A percentile compares a stretch with the other conserved stretches of the same genome.
These are phyloP conservation scores for Strombidium stylifer DNA, from an alignment of 73 alveolate species.

Conservation along the genomic window DNA sequence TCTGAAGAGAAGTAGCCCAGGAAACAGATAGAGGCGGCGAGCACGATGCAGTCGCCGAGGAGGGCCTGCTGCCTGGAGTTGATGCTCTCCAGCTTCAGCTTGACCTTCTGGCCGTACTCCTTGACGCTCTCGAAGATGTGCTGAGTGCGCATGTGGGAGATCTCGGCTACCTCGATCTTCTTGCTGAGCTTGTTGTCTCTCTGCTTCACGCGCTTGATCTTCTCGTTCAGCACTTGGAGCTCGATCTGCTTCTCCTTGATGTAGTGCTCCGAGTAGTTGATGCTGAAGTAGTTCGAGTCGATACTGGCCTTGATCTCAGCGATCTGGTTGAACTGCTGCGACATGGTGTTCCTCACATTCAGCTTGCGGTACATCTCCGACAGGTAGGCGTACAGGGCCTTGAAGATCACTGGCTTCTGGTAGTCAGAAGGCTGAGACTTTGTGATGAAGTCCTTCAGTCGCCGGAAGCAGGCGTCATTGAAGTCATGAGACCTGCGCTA, in stretches of 20 bases:
- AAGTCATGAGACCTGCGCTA: constrained; percentile 30
- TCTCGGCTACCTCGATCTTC: constrained; percentile 47
- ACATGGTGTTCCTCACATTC: constrained; percentile 54
- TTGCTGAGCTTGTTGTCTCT: constrained; percentile 5
- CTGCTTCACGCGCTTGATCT: constrained; percentile 1
- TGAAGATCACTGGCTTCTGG: constrained; percentile 26
- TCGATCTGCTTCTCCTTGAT: constrained; percentile 34
- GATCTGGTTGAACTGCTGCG: constrained; percentile 14
- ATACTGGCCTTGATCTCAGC: constrained; percentile 29
- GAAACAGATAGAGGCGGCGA: constrained; percentile 46
- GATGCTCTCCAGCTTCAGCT: constrained; percentile 17
- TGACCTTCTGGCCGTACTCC: constrained; percentile 17
- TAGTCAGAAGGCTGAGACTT: constrained; percentile 26
- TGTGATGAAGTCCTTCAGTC: constrained; percentile 30
- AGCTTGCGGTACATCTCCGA: constrained; percentile 41
- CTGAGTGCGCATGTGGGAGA: constrained; percentile 65
- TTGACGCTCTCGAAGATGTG: constrained; percentile 28
- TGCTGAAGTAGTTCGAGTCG: constrained; percentile 10
- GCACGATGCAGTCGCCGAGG: constrained; percentile 55
- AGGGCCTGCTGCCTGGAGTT: constrained; percentile 30
- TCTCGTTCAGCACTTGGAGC: constrained; percentile 1
- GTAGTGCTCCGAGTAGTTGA: constrained; percentile 33
- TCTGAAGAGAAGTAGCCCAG: constrained; percentile 46
- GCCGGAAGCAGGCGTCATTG: constrained; percentile 8
- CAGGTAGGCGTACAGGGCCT: constrained; percentile 21